These are phyloP conservation scores for Amanita inopinata DNA, from an alignment of 768 basidiomycete species.

Conservation along the genomic window DNA sequence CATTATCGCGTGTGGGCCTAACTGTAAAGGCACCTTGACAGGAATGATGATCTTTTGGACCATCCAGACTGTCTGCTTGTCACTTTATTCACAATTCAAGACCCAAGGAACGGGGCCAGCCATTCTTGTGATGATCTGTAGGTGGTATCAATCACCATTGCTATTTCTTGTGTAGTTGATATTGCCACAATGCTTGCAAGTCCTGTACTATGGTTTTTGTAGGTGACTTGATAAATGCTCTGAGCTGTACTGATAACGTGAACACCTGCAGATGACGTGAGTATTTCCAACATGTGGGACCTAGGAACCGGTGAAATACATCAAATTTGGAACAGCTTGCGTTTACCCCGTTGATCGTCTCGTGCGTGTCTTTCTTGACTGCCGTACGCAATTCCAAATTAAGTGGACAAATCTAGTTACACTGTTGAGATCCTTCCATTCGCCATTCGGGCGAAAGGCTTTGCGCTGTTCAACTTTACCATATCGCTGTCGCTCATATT, in stretches of 20 bases:
- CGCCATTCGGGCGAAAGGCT: conserved; percentile 75
- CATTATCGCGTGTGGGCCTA: neutral
- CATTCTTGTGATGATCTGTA: conserved; percentile 39
- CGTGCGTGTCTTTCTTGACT: neutral
- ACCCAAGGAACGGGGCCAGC: conserved; percentile 38
- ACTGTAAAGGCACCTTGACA: neutral
- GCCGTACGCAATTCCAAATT: neutral
- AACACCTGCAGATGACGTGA: no score
- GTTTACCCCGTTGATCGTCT: conserved; percentile 2
- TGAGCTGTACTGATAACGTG: no score
- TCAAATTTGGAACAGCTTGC: no score
- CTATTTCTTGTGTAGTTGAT: neutral
- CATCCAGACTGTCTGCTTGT: conserved; percentile 45
- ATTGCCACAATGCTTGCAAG: conserved; percentile 26
- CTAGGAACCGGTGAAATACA: no score
- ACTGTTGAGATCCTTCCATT: conserved; percentile 24
- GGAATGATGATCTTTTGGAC: conserved; percentile 49
- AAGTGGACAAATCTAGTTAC: conserved; percentile 13
- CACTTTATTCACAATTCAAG: conserved; percentile 26
- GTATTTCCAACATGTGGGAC: no score
- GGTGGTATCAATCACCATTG: conserved; percentile 7
- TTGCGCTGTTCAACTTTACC: conserved; percentile 71
- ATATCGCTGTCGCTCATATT: conserved; percentile 78
- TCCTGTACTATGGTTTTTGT: neutral
- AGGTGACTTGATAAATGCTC: no score